Conservation (phyloP, 176 grass and related monocot genomes). For the Triticum timopheevii region DNA sequence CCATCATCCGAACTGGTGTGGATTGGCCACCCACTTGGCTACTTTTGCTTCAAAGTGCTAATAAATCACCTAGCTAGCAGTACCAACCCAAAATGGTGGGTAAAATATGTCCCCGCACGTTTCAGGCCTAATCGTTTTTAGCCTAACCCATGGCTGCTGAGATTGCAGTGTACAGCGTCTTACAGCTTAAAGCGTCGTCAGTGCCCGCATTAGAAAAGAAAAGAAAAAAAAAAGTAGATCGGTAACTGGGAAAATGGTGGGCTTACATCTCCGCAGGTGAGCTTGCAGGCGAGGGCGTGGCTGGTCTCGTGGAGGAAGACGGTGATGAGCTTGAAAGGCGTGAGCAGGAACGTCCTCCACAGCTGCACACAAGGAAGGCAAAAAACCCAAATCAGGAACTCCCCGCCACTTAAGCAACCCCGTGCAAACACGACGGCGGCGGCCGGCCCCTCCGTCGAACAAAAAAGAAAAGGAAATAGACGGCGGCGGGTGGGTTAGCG, state of each 20-base stretch:
- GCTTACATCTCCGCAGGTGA: slow-evolving; percentile 95
- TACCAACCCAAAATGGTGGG: not conserved
- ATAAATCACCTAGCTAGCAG: not conserved
- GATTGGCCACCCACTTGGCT: not conserved
- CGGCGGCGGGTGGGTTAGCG: not conserved
- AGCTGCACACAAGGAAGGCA: slow-evolving; percentile 41
- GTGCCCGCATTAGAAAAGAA: too few relatives aligned
- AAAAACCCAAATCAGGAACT: not conserved
- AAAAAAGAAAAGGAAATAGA: not conserved
- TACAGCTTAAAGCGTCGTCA: not conserved
- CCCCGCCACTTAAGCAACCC: not conserved
- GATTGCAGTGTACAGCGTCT: not conserved
- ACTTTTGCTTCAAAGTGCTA: slow-evolving; percentile 7
- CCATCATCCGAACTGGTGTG: not conserved
- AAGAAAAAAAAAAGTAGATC: not conserved
- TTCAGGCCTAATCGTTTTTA: not conserved
- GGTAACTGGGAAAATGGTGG: not conserved
- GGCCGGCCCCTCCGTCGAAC: too few relatives aligned
- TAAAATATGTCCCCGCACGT: not conserved
- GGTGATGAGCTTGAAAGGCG: slow-evolving; percentile 98
- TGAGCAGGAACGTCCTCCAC: slow-evolving; percentile 92
- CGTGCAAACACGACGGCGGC: too few relatives aligned
- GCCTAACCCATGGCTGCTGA: not conserved
- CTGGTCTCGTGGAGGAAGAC: slow-evolving; percentile 99
- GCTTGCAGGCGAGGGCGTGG: slow-evolving; percentile 97